Conservation (phyloP, 1,139 yeast species). For the Pichia sp. region DNA sequence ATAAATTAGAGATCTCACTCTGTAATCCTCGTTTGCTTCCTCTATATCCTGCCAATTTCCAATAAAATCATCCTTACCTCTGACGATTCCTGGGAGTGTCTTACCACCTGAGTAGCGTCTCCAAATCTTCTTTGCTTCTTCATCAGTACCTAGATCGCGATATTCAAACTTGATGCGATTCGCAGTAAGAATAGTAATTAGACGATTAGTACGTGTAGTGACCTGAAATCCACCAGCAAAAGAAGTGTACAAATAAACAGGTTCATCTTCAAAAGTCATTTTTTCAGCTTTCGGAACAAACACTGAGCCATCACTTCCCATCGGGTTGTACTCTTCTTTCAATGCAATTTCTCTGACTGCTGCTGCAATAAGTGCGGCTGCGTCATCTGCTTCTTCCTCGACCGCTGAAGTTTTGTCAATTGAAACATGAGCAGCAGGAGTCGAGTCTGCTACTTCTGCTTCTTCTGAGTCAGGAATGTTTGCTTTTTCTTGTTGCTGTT, state of each 20-base stretch:
- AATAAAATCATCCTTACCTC: constrained; percentile 80
- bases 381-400: constrained; percentile 19
- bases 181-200: constrained; percentile 72
- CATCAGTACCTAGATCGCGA: constrained; percentile 85
- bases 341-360: constrained; percentile 25
- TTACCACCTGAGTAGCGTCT: constrained; percentile 72
- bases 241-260: constrained; percentile 78
- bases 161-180: constrained; percentile 65
- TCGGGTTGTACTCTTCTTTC: constrained; percentile 20
- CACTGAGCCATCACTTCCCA: constrained; percentile 27
- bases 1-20: constrained; percentile 56
- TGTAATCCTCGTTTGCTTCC: constrained; percentile 82
- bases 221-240: constrained; percentile 87
- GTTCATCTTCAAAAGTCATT: constrained; percentile 42
- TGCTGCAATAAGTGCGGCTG: constrained; percentile 25
- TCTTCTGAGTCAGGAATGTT: neutral
- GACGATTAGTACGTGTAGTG: constrained; percentile 73
- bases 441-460: constrained; percentile 2
- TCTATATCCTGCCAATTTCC: constrained; percentile 80
- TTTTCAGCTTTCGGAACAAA: constrained; percentile 33
- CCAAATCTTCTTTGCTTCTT: constrained; percentile 83
- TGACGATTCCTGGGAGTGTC: constrained; percentile 81
- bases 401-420: neutral
- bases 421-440: constrained; percentile 8
- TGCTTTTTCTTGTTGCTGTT: too few species aligned